A percentile compares a stretch with the other conserved stretches of the same genome.
Evolutionary conservation across 2,329 filamentous ascomycete genomes (phyloP).

Genomic region (Proliferodiscus dingleyae): DNA sequence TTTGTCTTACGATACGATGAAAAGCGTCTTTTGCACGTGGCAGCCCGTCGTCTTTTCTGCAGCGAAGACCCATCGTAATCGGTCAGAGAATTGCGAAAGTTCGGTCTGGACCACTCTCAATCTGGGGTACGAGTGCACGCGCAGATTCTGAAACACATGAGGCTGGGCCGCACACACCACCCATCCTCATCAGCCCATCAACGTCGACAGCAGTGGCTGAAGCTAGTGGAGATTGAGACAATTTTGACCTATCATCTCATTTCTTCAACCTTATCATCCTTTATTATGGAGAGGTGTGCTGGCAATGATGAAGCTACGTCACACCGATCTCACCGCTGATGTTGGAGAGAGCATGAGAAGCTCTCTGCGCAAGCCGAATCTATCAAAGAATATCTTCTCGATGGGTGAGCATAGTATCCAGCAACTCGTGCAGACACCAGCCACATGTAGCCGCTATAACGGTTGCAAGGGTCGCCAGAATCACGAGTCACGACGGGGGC

Average conservation of each 20-base stretch:
- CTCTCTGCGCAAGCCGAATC: neutral
- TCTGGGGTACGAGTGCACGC: neutral
- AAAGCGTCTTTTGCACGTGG: no score
- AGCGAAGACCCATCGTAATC: no score
- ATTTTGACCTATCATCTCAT: neutral
- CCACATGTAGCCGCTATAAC: constrained; percentile 19
- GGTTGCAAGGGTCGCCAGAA: neutral
- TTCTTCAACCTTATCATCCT: neutral
- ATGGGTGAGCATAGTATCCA: neutral
- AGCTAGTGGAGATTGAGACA: neutral
- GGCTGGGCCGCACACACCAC: neutral
- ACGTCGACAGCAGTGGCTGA: neutral
- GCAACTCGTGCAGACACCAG: constrained; percentile 8
- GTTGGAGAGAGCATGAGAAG: neutral
- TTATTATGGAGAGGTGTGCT: neutral
- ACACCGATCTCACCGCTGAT: neutral
- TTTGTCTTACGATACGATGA: no score
- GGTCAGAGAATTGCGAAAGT: neutral
- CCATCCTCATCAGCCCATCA: neutral
- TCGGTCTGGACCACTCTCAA: neutral
- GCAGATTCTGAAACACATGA: constrained; percentile 2
- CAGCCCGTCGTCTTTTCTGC: no score
- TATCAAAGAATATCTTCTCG: neutral
- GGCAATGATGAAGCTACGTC: neutral
- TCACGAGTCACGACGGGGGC: neutral